Evolutionary conservation across 257 asterid genomes (phyloP), one percentile per base, ranked within the genome.

Genomic region (Gentiana dahurica): DNA sequence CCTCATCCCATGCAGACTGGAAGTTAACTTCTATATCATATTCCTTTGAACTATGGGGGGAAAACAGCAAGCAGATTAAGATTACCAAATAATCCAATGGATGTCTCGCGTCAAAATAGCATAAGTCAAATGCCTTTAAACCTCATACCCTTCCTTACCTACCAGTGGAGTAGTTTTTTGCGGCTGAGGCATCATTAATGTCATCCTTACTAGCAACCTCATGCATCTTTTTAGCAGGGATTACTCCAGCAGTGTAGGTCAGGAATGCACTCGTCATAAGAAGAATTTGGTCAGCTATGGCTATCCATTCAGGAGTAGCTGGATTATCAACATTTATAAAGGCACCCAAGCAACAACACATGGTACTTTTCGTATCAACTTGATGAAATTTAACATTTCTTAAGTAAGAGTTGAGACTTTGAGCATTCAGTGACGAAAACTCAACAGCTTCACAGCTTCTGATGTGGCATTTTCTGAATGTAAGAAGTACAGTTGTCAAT

Each of bases 141-240:
- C 67, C 77, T 71, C 66, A 73, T 61, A 73, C 77, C 83, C 85
- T 75, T 78, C 77, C 98, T 83, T 91, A 91, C 98, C 98, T 83
- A 87, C 96, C 98, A 71, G 75, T 61, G 66, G 78, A 63, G 71
- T 94, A 53, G 61, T 50, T 69, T 53, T 75, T 77, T 55, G 78
- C 60, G 61, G 61, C 71, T 61, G 61, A 55, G 49, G 75, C 76
- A 68, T 61, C 71, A 67, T 53, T 60, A 53, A 80, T 63, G 34
- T 36, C 48, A 61, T 70, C 71, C 46, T 66, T 65, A 64, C 64
- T 68, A 68, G 68, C 60, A 62, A 69, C 67, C 58, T 39, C 61
- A 48, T 60, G 60, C 4, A 68, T 65, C 61, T 75, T 76, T 66
- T 67, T 73, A 10, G 68, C 60, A 60, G 96, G 89, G 62, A 70